Base-by-base conservation (phyloP, 2,329 filamentous ascomycete genomes). In the Trichophyton rubrum region DNA sequence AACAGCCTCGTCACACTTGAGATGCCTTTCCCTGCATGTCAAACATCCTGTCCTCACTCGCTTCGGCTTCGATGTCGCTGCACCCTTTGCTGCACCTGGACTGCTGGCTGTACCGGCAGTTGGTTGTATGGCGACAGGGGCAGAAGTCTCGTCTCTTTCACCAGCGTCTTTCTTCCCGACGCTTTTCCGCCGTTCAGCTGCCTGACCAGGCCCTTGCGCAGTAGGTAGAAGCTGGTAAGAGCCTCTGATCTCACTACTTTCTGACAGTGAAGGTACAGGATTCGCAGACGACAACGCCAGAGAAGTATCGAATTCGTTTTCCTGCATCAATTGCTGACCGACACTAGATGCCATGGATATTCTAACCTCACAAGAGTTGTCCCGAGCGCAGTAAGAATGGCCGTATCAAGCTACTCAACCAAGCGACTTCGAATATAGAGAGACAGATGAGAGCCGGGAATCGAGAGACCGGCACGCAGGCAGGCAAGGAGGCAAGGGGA, bases 31-130 rank as follows among this genome's bases (percentile, higher is more conserved):
- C 66, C 91, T 82, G 73, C 91, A 96, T 1, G 91, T 96, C 65
- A 96, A 76, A 71, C 91, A 96, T 41, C 91, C 91, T 2, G 91
- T 96, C 55, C 92, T 85, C 17, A 95, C 90, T 65, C 91, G 81
- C 74, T 87, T 92, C n/a, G 89, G 85, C 72, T 91, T 92, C 33
- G 66, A 61, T 60, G 62, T 61, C 35, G 65, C 62, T 47, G 62
- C 56, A 56, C 45, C 61, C 49, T 65, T 56, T 59, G 67, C 64
- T 61, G 62, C 62, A 62, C 62, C 61, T 15, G 63, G 64, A n/a
- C 60, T 65, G 17, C 60, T 60, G n/a, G 47, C 59, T 8, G 58
- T 59, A 41, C 8, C 33, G 30, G 55, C 59, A 27, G 41, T 51
- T 15, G 47, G 9, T 0, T 9, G 33, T 38, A 38, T 38, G 8